Conservation (phyloP, 2,329 filamentous ascomycete genomes). For the Botrytis elliptica region DNA sequence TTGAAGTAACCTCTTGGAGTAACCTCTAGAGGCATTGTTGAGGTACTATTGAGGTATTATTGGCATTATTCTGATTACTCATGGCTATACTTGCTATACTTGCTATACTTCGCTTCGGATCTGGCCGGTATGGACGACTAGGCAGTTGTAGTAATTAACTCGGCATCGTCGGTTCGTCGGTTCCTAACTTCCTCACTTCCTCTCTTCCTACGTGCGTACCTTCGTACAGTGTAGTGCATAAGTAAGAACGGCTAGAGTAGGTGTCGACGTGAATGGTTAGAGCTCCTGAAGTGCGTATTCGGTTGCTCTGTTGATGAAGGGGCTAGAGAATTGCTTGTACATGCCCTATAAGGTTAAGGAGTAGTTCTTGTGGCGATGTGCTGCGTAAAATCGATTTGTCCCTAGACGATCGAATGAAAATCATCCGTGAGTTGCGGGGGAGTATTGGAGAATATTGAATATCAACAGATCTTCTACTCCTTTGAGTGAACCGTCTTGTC, state of each 20-base stretch:
- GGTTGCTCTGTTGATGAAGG: neutral
- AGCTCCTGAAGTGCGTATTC: neutral
- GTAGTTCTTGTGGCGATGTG: neutral
- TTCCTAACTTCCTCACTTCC: neutral
- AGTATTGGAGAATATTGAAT: conserved; percentile 5
- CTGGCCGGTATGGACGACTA: neutral
- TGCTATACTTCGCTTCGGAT: neutral
- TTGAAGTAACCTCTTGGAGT: too few species aligned
- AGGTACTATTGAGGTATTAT: neutral
- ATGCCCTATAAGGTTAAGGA: neutral
- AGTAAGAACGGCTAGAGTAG: neutral
- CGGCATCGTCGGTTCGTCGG: neutral
- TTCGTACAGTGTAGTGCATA: neutral
- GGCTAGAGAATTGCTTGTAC: neutral
- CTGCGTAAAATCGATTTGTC: neutral
- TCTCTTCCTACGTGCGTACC: too few species aligned
- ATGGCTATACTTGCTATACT: neutral
- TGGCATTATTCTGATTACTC: neutral
- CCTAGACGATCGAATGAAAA: conserved; percentile 2
- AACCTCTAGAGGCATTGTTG: neutral
- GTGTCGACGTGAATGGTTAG: neutral
- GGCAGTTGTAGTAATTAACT: neutral
- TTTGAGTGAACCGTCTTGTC: neutral
- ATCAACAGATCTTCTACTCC: conserved; percentile 9
- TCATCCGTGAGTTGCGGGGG: conserved; percentile 1